Evolutionary conservation across 2,329 filamentous ascomycete species (phyloP).

Genomic region (Pseudomassariella vexata): DNA sequence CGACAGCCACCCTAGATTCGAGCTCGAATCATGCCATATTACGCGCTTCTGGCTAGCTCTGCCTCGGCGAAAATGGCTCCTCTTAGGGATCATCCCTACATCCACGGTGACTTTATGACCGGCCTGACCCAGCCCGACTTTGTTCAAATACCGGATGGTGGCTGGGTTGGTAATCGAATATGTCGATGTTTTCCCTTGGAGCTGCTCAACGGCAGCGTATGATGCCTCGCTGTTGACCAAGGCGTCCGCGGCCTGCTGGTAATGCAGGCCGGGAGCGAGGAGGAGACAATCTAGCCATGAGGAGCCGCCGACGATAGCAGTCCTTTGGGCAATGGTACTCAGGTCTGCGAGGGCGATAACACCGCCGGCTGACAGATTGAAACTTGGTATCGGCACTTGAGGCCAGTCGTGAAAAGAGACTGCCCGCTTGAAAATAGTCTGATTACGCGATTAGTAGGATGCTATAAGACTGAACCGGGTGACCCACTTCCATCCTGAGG

Average conservation of each 20-base stretch:
- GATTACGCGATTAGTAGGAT: no score
- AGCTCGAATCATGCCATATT: constrained; percentile 23
- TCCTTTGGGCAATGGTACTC: constrained; percentile 48
- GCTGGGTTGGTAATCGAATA: constrained; percentile 43
- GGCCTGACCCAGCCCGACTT: constrained; percentile 47
- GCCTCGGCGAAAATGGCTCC: constrained; percentile 16
- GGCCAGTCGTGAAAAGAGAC: constrained; percentile 35
- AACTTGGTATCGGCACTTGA: constrained; percentile 35
- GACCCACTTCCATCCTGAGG: no score
- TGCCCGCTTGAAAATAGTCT: constrained; percentile 18
- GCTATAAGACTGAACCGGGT: neutral
- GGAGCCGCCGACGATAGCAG: constrained; percentile 49
- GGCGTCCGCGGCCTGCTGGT: constrained; percentile 50
- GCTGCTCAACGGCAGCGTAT: constrained; percentile 31
- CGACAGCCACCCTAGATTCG: constrained; percentile 39
- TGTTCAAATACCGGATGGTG: constrained; percentile 48
- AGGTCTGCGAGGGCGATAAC: constrained; percentile 56
- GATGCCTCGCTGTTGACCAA: constrained; percentile 36
- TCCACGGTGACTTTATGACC: constrained; percentile 52
- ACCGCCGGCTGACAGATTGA: constrained; percentile 45
- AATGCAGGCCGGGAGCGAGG: constrained; percentile 55
- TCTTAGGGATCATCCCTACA: constrained; percentile 48
- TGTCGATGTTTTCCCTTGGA: constrained; percentile 21
- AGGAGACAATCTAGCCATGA: constrained; percentile 51
- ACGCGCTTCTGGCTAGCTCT: constrained; percentile 15